Evolutionary conservation across 352 stramenopile genomes (phyloP).

Genomic region (Phytopythium mirpurense): DNA sequence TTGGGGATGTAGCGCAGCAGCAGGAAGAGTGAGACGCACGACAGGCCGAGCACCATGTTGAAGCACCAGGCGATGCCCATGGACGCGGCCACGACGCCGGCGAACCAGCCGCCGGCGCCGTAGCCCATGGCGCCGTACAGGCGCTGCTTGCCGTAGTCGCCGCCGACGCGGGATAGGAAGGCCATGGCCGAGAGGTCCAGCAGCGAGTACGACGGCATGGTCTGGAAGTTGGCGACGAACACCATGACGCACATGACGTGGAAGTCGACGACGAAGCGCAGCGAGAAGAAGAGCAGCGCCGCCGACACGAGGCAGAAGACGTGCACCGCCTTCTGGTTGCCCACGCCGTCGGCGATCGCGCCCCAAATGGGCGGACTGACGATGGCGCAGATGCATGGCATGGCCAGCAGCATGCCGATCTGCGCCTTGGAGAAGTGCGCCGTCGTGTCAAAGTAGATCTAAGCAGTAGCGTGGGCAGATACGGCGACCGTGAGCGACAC

Average conservation of each 20-base stretch:
- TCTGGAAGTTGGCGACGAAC: constrained; percentile 46
- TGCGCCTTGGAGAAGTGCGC: constrained; percentile 50
- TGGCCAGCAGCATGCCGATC: constrained; percentile 33
- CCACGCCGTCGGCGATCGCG: constrained; percentile 29
- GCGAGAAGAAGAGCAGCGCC: constrained; percentile 38
- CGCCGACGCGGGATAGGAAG: constrained; percentile 28
- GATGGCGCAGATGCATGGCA: constrained; percentile 41
- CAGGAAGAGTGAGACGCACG: constrained; percentile 26
- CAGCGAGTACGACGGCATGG: constrained; percentile 32
- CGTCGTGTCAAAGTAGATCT: constrained; percentile 61
- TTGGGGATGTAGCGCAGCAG: constrained; percentile 30
- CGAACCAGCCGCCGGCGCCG: constrained; percentile 33
- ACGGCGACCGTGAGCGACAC: not conserved
- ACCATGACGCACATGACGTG: constrained; percentile 35
- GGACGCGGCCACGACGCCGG: constrained; percentile 31
- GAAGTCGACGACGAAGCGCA: constrained; percentile 38
- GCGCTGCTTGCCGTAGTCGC: constrained; percentile 46
- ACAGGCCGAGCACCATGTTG: constrained; percentile 42
- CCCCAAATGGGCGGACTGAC: constrained; percentile 37
- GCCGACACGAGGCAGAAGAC: constrained; percentile 35
- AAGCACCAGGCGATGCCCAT: constrained; percentile 38
- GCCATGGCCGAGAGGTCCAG: constrained; percentile 36
- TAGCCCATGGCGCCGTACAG: constrained; percentile 41
- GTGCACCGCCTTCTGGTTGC: constrained; percentile 38
- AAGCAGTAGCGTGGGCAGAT: not conserved